A percentile compares a stretch with the other conserved stretches of the same genome.
Evolutionary conservation across 257 asterid species (phyloP).

Genomic region (Cynanchum wilfordii): DNA sequence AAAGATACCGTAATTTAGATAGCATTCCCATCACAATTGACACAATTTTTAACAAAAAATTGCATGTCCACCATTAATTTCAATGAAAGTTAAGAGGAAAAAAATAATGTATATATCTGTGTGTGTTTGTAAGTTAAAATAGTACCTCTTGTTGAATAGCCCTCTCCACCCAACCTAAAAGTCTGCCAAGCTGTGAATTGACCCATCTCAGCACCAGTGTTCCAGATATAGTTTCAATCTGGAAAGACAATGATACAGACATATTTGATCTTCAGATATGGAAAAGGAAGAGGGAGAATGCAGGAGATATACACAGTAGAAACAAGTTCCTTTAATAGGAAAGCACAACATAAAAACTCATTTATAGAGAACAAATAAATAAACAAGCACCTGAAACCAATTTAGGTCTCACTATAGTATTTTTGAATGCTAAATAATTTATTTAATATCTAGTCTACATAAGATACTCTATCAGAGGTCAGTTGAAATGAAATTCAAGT

Average conservation of each 20-base stretch:
- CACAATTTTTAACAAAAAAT: not conserved
- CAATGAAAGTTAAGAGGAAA: not conserved
- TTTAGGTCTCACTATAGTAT: not conserved
- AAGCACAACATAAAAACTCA: not conserved
- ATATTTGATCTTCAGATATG: not conserved
- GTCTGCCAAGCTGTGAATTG: conserved; percentile 87
- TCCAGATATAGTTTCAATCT: conserved; percentile 87
- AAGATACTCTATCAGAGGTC: not conserved
- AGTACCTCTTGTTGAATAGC: conserved; percentile 90
- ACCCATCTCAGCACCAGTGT: conserved; percentile 98
- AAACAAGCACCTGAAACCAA: not conserved
- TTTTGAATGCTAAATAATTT: not conserved
- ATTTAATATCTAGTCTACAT: not conserved
- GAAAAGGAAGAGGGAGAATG: not conserved
- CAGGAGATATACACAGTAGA: not conserved
- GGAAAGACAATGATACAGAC: conserved; percentile 22
- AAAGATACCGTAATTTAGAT: not conserved
- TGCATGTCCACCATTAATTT: not conserved
- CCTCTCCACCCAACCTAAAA: conserved; percentile 89
- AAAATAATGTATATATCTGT: not conserved
- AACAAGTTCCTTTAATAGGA: not conserved
- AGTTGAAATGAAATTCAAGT: not conserved
- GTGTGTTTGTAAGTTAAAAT: not conserved
- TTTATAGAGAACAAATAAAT: not conserved
- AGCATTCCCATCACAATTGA: not conserved